Base-by-base conservation (phyloP, 129 eudicot species). In the Saposhnikovia divaricata region DNA sequence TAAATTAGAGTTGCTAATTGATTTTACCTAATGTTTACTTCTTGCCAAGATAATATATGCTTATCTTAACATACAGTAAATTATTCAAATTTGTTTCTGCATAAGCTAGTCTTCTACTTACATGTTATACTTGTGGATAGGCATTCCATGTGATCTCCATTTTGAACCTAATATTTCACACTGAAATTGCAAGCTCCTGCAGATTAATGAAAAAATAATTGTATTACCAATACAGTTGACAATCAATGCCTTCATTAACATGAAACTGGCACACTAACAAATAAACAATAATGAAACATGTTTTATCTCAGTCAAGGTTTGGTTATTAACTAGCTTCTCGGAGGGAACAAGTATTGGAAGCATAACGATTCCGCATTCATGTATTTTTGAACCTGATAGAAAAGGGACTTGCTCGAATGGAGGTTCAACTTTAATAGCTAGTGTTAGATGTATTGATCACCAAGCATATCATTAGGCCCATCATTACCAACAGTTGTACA, bases 391-490 rank as follows among this genome's bases (percentile, higher is more conserved):
- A 37, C 23, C 23, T 15, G 4, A 34, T 28, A 31, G 23, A 14
- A 45, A 3, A 47, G 43, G 46, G 4, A 89, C 97, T 89, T 90
- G 86, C 98, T 89, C 95, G 85, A 91, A 93, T 18, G 97, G 97
- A 84, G 95, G 95, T 84, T 91, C 95, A 19, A 93, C 87, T 87
- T 91, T 92, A 82, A 91, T 80, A 75, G 93, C 92, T 70, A 93
- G 91, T 38, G 98, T 93, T 82, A 89, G 87, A 88, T 93, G 98
- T 77, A 91, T 80, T 72, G 98, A 89, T 77, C 77, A 89, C 63
- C 80, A 85, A 77, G 45, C 79, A 72, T 57, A 78, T 59, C 77
- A 84, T 75, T 71, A 74, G 42, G 40, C 37, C 72, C 76, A 65
- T 80, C 85, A 44, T 78, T 75, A 78, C 74, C 89, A 27, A 76